Base-by-base conservation (phyloP, 2,329 filamentous ascomycete genomes). In the Malbranchea cinnamomea region DNA sequence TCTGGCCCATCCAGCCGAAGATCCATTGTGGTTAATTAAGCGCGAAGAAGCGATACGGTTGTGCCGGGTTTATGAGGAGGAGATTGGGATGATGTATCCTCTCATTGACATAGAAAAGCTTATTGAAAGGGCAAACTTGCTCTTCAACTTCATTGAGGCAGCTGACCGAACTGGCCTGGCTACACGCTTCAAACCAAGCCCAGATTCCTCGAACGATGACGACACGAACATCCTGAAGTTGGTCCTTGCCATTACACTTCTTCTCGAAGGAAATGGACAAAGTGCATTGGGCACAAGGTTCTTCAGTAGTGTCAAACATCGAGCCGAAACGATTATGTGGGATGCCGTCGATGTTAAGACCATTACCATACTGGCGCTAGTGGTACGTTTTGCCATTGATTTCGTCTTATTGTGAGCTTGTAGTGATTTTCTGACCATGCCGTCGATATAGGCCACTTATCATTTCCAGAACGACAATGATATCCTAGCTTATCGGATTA, bases 71-170 rank as follows among this genome's bases (percentile, higher is more conserved):
- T 87, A 89, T 47, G 80, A 92, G 41, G 84, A 94, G 44, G 85
- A 94, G 49, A 76, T 91, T 44, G 82, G 82, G 24, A 70, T 87
- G 44, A 91, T 93, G 82, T 93, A 92, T 50, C 87, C 87, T 0
- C 70, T 93, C 3, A 53, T 92, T 26, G 70, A 81, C 41, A 78
- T 92, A 20, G 70, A 78, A 23, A 65, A 66, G 23, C 60, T 91
- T 22, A 73, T 80, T 21, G 60, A 63, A 4, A 79, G 92, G 49
- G 74, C 76, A 5, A 74, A 69, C 37, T 65, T 67, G 35, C 59
- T 93, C 1, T 76, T 75, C 33, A 63, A 69, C 0, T 89, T 81
- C 50, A 73, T 89, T 47, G 78, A 84, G 41, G 68, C 73, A 17
- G 72, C 71, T 10, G 53, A 63, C 16, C 58, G 70, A 21, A 65